Percentiles rank a stretch among this genome's conserved stretches.
phyloP scores from a whole-genome alignment of 805 yeast species.

The Wickerhamomyces hampshirensis region DNA sequence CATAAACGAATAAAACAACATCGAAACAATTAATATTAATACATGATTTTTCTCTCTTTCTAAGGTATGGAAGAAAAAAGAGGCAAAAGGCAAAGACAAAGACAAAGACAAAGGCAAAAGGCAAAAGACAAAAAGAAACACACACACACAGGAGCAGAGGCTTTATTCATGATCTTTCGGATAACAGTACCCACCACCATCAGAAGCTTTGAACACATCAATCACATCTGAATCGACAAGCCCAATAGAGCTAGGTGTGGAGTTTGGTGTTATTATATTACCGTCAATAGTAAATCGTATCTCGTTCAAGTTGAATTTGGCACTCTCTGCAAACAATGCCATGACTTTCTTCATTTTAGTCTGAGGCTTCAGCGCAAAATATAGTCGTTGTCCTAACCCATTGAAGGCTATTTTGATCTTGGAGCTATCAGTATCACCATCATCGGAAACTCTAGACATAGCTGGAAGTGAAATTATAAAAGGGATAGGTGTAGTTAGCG shows the following conservation, averaged over 20 bases:
- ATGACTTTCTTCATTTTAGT: conserved; percentile 15
- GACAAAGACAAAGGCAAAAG: no score
- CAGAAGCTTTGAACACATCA: conserved; percentile 6
- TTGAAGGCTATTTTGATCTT: conserved; percentile 15
- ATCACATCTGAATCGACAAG: conserved; percentile 11
- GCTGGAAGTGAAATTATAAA: no score
- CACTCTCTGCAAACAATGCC: conserved; percentile 11
- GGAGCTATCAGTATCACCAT: neutral
- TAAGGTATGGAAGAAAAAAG: no score
- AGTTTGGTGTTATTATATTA: neutral
- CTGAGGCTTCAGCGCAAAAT: conserved; percentile 11
- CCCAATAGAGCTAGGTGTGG: conserved; percentile 10
- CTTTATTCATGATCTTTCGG: no score
- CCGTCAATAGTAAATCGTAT: conserved; percentile 11
- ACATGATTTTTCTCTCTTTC: no score
- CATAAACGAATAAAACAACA: no score
- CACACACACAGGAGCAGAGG: no score
- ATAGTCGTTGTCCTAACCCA: conserved; percentile 13
- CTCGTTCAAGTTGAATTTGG: conserved; percentile 1
- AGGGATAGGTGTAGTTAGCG: no score
- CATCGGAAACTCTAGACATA: neutral
- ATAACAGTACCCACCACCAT: conserved; percentile 18
- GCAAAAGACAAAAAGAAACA: no score
- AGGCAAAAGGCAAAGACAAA: no score
- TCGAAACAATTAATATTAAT: no score